Evolutionary conservation across 2,329 filamentous ascomycete genomes (phyloP).

Genomic region (Colletotrichum horii): DNA sequence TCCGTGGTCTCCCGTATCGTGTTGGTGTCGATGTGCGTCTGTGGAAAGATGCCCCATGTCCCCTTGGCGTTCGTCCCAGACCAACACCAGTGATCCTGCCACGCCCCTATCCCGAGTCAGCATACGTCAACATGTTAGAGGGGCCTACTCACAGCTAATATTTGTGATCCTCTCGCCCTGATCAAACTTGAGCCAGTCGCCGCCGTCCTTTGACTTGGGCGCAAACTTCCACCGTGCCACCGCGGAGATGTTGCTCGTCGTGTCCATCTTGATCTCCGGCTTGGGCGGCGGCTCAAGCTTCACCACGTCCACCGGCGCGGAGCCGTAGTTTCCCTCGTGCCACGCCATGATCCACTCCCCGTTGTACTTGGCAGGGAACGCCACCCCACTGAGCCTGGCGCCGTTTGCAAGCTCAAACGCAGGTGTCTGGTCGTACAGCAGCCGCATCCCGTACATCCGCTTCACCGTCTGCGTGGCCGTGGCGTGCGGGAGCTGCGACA

Average conservation of each 20-base stretch:
- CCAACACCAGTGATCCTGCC: slow-evolving; percentile 62
- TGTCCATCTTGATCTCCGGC: slow-evolving; percentile 50
- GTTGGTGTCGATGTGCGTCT: slow-evolving; percentile 51
- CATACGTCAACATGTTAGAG: not conserved
- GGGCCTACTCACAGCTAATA: slow-evolving; percentile 57
- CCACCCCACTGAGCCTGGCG: slow-evolving; percentile 54
- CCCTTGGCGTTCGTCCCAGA: slow-evolving; percentile 57
- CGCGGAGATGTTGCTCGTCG: slow-evolving; percentile 52
- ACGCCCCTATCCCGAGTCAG: slow-evolving; percentile 37
- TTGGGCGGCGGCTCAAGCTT: slow-evolving; percentile 52
- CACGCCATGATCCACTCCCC: slow-evolving; percentile 65
- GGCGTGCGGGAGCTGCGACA: slow-evolving; percentile 48
- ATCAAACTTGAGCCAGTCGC: slow-evolving; percentile 64
- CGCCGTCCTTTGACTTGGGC: slow-evolving; percentile 44
- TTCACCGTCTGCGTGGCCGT: slow-evolving; percentile 53
- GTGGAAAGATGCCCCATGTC: slow-evolving; percentile 59
- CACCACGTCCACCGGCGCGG: slow-evolving; percentile 53
- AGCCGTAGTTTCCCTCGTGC: slow-evolving; percentile 58
- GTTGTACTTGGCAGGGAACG: slow-evolving; percentile 54
- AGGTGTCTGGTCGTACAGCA: slow-evolving; percentile 48
- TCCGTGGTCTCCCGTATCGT: slow-evolving; percentile 44
- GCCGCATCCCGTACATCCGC: slow-evolving; percentile 49
- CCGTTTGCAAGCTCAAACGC: slow-evolving; percentile 53
- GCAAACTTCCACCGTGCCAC: slow-evolving; percentile 60
- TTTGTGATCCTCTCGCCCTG: slow-evolving; percentile 72